These are phyloP conservation scores for Ustilago crameri DNA, from an alignment of 1,284 basidiomycete species.

Conservation along the genomic window DNA sequence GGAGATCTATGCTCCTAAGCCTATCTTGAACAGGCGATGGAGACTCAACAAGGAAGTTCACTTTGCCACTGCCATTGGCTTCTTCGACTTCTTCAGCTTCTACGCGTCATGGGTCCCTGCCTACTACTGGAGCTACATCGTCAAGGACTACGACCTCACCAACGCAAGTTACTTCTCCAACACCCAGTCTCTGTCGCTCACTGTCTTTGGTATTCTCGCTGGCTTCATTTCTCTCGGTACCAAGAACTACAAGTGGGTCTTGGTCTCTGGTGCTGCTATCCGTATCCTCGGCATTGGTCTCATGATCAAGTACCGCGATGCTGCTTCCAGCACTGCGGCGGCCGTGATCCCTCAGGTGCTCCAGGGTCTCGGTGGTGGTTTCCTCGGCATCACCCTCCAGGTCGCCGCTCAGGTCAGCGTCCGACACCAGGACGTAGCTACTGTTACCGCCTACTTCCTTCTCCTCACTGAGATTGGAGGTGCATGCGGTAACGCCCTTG, in stretches of 20 bases:
- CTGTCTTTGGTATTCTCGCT: slow-evolving; percentile 63
- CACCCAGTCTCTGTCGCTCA: slow-evolving; percentile 58
- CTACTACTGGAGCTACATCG: slow-evolving; percentile 50
- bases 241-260: slow-evolving; percentile 63
- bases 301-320: slow-evolving; percentile 63
- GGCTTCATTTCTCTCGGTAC: slow-evolving; percentile 58
- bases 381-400: slow-evolving; percentile 62
- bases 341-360: slow-evolving; percentile 64
- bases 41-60: slow-evolving; percentile 64
- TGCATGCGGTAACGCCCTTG: slow-evolving; percentile 59
- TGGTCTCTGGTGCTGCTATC: slow-evolving; percentile 55
- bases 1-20: slow-evolving; percentile 58
- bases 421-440: slow-evolving; percentile 66
- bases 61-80: slow-evolving; percentile 60
- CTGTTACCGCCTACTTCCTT: slow-evolving; percentile 66
- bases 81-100: slow-evolving; percentile 66
- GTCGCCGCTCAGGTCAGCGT: slow-evolving; percentile 65
- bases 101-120: slow-evolving; percentile 58
- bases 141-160: slow-evolving; percentile 33
- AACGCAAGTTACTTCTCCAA: slow-evolving; percentile 62
- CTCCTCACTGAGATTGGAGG: slow-evolving; percentile 64
- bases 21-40: slow-evolving; percentile 60
- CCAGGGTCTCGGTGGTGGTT: slow-evolving; percentile 65
- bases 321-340: slow-evolving; percentile 55
- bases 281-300: slow-evolving; percentile 64